Conservation (phyloP, 345 rosid genomes). For the Dovyalis caffra region DNA sequence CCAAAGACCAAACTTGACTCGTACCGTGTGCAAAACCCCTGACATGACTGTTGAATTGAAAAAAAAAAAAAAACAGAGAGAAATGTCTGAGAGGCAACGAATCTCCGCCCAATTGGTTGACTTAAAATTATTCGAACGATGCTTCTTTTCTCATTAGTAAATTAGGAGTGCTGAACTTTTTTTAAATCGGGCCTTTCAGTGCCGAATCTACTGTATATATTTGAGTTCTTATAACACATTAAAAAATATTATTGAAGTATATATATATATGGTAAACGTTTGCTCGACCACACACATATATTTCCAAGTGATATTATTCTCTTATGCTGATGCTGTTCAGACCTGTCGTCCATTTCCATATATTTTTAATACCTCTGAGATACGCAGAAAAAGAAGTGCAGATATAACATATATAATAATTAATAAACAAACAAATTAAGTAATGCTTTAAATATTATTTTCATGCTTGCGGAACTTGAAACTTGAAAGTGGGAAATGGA, state of each 20-base stretch:
- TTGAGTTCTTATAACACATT: background rate
- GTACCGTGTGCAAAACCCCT: background rate
- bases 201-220: constrained; percentile 16
- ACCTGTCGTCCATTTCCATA: constrained; percentile 19
- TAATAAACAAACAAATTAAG: background rate
- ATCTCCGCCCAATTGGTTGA: constrained; percentile 10
- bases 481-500: constrained; percentile 9
- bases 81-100: background rate
- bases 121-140: background rate
- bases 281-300: constrained; percentile 9
- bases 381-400: background rate
- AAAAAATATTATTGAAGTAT: background rate
- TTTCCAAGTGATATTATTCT: constrained; percentile 22
- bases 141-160: background rate
- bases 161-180: background rate
- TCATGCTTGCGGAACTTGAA: constrained; percentile 8
- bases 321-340: constrained; percentile 12
- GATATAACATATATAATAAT: background rate
- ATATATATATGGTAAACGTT: background rate
- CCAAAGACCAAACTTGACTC: background rate
- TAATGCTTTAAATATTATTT: background rate
- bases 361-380: background rate
- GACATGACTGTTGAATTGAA: background rate
- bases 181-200: constrained; percentile 8
- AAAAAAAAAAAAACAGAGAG: background rate